phyloP scores from a whole-genome alignment of 2,329 filamentous ascomycete genomes.

The Parastagonospora avenae region DNA sequence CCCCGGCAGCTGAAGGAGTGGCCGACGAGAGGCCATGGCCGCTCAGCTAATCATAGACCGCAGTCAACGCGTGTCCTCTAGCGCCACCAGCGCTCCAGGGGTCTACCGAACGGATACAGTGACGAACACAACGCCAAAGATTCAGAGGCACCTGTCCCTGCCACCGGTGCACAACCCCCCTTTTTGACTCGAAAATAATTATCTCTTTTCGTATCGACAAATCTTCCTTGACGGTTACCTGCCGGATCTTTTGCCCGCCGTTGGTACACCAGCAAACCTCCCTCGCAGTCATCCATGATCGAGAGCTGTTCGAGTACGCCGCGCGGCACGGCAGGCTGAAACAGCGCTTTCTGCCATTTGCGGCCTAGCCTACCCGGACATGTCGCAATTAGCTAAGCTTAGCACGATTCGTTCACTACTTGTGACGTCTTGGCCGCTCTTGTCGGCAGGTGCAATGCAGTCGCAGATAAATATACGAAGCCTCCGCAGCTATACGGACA shows the following conservation, averaged over 20 bases:
- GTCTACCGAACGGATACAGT: slow-evolving; percentile 2
- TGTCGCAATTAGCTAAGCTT: slow-evolving; percentile 7
- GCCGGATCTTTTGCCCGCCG: background rate
- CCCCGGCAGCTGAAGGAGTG: background rate
- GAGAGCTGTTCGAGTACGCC: background rate
- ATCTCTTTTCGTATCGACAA: background rate
- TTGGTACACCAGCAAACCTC: background rate
- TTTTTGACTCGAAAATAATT: slow-evolving; percentile 2
- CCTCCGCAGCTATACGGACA: background rate
- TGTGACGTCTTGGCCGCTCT: background rate
- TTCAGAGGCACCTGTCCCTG: background rate
- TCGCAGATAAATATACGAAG: background rate
- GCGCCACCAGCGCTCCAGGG: background rate
- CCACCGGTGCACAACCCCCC: background rate
- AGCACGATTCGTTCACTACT: background rate
- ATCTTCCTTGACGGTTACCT: background rate
- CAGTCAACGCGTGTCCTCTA: background rate
- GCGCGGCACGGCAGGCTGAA: slow-evolving; percentile 8
- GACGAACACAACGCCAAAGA: background rate
- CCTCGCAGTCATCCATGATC: background rate
- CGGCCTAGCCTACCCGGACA: slow-evolving; percentile 7
- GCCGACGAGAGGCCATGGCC: background rate
- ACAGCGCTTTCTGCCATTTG: background rate
- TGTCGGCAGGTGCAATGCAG: background rate
- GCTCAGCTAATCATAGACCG: slow-evolving; percentile 6